Evolutionary conservation across 345 rosid genomes (phyloP).

Genomic region (Odontarrhena argentea): DNA sequence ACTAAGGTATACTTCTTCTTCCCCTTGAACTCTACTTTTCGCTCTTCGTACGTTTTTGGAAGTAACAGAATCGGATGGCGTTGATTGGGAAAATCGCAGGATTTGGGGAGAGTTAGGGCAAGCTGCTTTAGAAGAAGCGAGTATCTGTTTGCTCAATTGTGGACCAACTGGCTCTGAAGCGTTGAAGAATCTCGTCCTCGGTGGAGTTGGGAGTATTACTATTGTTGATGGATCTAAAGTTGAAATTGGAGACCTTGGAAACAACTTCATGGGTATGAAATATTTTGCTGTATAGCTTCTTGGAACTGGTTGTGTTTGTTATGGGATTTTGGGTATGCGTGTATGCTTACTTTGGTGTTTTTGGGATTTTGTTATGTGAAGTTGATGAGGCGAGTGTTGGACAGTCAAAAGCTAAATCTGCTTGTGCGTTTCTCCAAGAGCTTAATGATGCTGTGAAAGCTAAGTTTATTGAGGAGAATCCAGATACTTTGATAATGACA

Average conservation of each 20-base stretch:
- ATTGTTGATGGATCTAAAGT: constrained; percentile 93
- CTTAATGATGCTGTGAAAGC: constrained; percentile 97
- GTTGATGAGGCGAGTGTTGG: constrained; percentile 83
- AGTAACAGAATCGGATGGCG: not conserved
- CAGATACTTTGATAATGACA: constrained; percentile 62
- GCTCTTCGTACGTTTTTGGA: constrained; percentile 15
- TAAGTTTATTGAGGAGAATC: constrained; percentile 92
- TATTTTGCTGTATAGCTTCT: not conserved
- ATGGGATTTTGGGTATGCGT: not conserved
- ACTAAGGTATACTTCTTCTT: constrained; percentile 60
- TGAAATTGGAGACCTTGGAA: constrained; percentile 88
- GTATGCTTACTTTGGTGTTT: constrained; percentile 12
- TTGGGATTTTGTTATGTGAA: constrained; percentile 41
- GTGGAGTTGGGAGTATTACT: constrained; percentile 92
- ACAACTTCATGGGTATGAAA: constrained; percentile 85
- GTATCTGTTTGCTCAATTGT: constrained; percentile 92
- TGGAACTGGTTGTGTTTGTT: not conserved
- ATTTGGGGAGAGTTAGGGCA: constrained; percentile 99
- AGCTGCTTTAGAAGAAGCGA: constrained; percentile 81
- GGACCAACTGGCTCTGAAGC: constrained; percentile 99
- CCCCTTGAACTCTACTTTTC: constrained; percentile 1
- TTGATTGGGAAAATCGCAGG: constrained; percentile 45
- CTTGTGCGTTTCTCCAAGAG: constrained; percentile 90
- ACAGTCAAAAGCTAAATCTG: constrained; percentile 85
- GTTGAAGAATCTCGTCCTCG: constrained; percentile 92